Conservation (phyloP, 495 filamentous ascomycete species). For the Penicillium paradoxum region DNA sequence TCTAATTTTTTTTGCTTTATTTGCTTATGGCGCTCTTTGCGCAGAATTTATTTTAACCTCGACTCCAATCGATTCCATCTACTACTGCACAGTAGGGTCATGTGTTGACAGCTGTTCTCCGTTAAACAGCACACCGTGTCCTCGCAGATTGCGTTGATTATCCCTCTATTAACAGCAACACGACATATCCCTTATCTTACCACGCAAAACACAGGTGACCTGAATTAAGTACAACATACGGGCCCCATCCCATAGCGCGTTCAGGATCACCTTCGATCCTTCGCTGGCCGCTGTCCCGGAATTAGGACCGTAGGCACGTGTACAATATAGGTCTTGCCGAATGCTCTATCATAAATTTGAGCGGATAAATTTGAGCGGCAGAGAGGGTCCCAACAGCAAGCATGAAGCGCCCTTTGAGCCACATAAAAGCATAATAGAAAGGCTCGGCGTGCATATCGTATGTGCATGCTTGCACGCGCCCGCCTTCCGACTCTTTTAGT, state of each 20-base stretch:
- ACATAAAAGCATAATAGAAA: background rate
- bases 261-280: conserved; percentile 10
- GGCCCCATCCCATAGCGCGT: conserved; percentile 4
- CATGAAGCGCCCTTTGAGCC: background rate
- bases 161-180: background rate
- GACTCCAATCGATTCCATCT: conserved; percentile 4
- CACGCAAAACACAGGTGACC: conserved; percentile 8
- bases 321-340: background rate
- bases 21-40: background rate
- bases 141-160: background rate
- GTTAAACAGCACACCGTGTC: background rate
- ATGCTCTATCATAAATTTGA: background rate
- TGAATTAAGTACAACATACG: background rate
- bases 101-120: background rate
- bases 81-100: conserved; percentile 5
- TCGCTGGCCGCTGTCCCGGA: conserved; percentile 9
- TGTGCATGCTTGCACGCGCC: background rate
- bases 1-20: background rate
- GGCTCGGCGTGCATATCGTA: background rate
- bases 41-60: background rate
- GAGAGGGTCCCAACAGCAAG: background rate
- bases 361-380: too few species aligned
- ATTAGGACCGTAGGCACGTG: background rate
- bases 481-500: background rate
- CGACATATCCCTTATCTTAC: background rate